A percentile compares a stretch with the other conserved stretches of the same genome.
phyloP scores from a whole-genome alignment of 2,329 filamentous ascomycete genomes.

The Zopfia rhizophila region DNA sequence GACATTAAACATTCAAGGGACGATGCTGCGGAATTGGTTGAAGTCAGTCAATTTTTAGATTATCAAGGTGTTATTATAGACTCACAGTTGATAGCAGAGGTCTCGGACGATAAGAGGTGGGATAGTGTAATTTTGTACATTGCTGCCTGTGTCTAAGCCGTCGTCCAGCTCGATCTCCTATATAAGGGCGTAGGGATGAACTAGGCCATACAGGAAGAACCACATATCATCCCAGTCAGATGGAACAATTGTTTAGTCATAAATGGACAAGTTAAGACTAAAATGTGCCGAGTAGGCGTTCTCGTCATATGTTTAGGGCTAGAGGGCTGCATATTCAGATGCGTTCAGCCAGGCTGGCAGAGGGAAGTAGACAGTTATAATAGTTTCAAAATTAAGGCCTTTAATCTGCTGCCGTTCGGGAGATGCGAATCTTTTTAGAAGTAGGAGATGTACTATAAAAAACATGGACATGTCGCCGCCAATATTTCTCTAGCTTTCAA shows the following conservation, averaged over 20 bases:
- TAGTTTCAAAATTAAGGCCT: constrained; percentile 11
- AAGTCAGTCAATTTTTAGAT: constrained; percentile 8
- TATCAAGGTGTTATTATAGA: constrained; percentile 14
- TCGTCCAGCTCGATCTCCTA: constrained; percentile 5
- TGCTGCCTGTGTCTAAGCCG: constrained; percentile 6
- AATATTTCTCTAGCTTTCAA: constrained; percentile 11
- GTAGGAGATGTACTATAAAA: constrained; percentile 9
- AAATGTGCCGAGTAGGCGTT: constrained; percentile 9
- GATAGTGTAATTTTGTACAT: constrained; percentile 11
- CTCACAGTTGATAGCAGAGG: constrained; percentile 24
- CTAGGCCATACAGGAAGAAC: constrained; percentile 10
- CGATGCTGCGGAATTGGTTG: constrained; percentile 8
- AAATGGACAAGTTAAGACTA: constrained; percentile 9
- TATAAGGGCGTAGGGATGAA: constrained; percentile 9
- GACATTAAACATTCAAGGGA: constrained; percentile 4
- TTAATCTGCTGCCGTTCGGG: constrained; percentile 7
- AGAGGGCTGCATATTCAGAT: constrained; percentile 10
- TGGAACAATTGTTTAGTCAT: constrained; percentile 7
- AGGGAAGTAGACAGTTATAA: constrained; percentile 9
- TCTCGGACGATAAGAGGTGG: constrained; percentile 10
- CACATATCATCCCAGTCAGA: constrained; percentile 10
- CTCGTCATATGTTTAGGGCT: constrained; percentile 4
- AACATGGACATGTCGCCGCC: constrained; percentile 8
- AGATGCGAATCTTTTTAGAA: constrained; percentile 8
- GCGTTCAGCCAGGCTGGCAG: constrained; percentile 7